phyloP scores from a whole-genome alignment of 257 asterid genomes.

The Ilex asprella region DNA sequence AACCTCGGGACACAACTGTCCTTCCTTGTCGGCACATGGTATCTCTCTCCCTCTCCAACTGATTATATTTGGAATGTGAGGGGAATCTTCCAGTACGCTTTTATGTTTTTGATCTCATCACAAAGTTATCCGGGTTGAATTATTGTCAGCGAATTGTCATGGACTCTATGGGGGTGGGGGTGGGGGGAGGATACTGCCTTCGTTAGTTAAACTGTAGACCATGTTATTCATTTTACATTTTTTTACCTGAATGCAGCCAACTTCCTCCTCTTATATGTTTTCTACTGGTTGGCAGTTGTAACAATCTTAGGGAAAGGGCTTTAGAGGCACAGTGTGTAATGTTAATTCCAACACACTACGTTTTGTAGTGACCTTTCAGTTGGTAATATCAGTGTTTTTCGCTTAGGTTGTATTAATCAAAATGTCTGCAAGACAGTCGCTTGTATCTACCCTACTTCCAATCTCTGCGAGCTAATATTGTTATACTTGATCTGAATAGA shows the following conservation, averaged over 20 bases:
- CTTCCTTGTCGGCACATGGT: constrained; percentile 97
- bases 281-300: neutral
- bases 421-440: neutral
- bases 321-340: neutral
- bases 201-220: too few species aligned
- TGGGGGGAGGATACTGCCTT: too few species aligned
- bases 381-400: neutral
- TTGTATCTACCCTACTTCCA: neutral
- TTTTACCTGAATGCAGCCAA: too few species aligned
- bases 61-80: neutral
- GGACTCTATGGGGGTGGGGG: too few species aligned
- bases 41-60: constrained; percentile 9
- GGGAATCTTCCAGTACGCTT: neutral
- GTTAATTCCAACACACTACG: too few species aligned
- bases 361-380: neutral
- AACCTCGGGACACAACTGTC: constrained; percentile 83
- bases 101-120: neutral
- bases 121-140: neutral
- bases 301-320: neutral
- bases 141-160: neutral
- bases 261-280: too few species aligned
- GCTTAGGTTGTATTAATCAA: neutral
- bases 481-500: neutral
- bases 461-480: too few species aligned
- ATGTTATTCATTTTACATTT: too few species aligned